Base-by-base conservation (phyloP, 306 rosid species). In the Inga leiocalycina region DNA sequence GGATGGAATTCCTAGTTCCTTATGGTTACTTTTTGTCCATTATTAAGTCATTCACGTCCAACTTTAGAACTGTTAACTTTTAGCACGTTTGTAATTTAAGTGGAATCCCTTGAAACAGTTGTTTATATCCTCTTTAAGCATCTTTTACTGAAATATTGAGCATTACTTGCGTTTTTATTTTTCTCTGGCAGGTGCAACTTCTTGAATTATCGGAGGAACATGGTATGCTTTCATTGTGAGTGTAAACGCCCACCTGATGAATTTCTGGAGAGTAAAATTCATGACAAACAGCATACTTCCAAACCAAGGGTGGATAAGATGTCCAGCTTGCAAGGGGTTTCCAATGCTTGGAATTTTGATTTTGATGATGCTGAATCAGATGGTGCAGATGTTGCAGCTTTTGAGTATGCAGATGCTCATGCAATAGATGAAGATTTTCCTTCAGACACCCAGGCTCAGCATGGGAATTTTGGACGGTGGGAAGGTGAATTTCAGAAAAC, bases 301-400 rank as follows among this genome's bases (percentile, higher is more conserved):
- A 87, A 84, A 79, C 80, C 89, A 71, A 91, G 83, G 84, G 70
- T 86, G 27, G 91, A 89, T 82, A 90, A 87, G 89, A 81, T 45
- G 52, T 86, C 89, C 39, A 83, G 65, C 80, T 84, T 88, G 61
- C 86, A 84, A 76, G 97, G 91, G 89, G 90, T 87, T 84, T 88
- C 93, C 75, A 91, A 93, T 91, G 97, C 99, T 71, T 96, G 99
- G 99, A 93, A 96, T 88, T 96, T 96, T 80, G 92, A 96, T 87
- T 96, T 96, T 80, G 99, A 96, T 83, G 99, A 96, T 79, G 87
- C 94, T 71, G 99, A 96, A 86, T 96, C 99, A 56, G 99, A 92
- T 76, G 99, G 99, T 70, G 98, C 97, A 34, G 99, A 93, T 85
- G 99, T 96, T 86, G 98, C 98, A 80, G 93, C 97, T 75, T 96